A percentile compares a stretch with the other conserved stretches of the same genome.
phyloP scores from a whole-genome alignment of 495 filamentous ascomycete genomes.

The Neurospora cerealis region DNA sequence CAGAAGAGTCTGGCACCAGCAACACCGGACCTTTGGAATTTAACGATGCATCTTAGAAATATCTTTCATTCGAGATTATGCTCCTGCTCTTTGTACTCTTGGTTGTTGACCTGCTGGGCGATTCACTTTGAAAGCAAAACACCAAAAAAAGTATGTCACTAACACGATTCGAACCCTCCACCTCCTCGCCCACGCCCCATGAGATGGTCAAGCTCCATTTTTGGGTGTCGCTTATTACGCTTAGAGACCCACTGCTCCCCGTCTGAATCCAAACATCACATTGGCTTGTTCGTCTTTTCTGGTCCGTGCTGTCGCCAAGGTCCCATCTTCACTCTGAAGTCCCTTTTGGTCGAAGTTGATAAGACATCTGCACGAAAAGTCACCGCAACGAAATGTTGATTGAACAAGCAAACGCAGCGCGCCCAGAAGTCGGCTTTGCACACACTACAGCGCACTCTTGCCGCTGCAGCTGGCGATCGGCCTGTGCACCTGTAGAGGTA shows the following conservation, averaged over 20 bases:
- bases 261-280: too few relatives aligned
- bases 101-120: background rate
- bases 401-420: too few relatives aligned
- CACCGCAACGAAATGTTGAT: too few relatives aligned
- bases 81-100: background rate
- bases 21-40: background rate
- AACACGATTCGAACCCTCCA: slow-evolving; percentile 6
- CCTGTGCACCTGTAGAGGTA: background rate
- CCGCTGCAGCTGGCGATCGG: background rate
- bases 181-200: background rate
- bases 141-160: background rate
- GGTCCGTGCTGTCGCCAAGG: too few relatives aligned
- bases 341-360: too few relatives aligned
- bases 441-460: background rate
- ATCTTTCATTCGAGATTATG: background rate
- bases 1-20: background rate
- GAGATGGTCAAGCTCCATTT: background rate
- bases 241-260: too few relatives aligned
- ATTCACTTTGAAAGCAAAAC: background rate
- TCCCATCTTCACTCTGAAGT: too few relatives aligned
- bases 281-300: too few relatives aligned
- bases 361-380: too few relatives aligned
- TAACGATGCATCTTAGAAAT: background rate
- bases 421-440: too few relatives aligned
- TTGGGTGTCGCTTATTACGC: too few relatives aligned